phyloP scores from a whole-genome alignment of 2,329 filamentous ascomycete species.

The Monosporascus sp. region DNA sequence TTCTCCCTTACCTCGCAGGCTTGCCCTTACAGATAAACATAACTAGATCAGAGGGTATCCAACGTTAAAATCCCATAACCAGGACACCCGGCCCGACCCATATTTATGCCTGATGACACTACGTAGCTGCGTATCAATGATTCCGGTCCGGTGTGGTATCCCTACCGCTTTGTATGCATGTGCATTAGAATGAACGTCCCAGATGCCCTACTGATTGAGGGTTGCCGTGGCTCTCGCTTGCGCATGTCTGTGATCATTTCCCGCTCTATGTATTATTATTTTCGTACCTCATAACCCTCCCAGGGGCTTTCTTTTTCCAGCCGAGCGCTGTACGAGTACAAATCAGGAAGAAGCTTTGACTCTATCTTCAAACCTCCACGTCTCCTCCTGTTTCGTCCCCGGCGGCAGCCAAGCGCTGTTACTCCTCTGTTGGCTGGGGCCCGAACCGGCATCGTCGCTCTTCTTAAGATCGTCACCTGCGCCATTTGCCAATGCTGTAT shows the following conservation, averaged over 20 bases:
- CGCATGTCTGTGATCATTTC: neutral
- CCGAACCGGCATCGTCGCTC: constrained; percentile 41
- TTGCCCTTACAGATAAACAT: neutral
- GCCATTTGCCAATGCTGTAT: constrained; percentile 30
- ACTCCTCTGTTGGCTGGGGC: constrained; percentile 36
- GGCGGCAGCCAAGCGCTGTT: constrained; percentile 62
- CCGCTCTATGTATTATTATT: neutral
- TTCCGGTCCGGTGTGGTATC: neutral
- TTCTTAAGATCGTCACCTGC: constrained; percentile 49
- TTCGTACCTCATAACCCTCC: neutral
- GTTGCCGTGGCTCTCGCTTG: neutral
- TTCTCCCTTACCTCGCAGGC: too few species aligned
- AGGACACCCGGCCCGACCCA: too few species aligned
- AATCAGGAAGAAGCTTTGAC: constrained; percentile 17
- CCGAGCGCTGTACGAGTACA: neutral
- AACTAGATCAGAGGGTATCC: neutral
- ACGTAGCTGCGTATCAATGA: neutral
- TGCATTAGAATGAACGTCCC: too few species aligned
- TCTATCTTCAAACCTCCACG: constrained; percentile 58
- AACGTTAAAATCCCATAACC: too few species aligned
- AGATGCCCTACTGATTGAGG: too few species aligned
- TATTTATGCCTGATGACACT: too few species aligned
- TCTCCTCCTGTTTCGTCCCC: constrained; percentile 81
- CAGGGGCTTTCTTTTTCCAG: neutral
- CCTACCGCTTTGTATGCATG: too few species aligned